Percentiles rank a stretch among this genome's conserved stretches.
Conservation (phyloP, 1,284 basidiomycete genomes). For the Entoloma clypeatum region DNA sequence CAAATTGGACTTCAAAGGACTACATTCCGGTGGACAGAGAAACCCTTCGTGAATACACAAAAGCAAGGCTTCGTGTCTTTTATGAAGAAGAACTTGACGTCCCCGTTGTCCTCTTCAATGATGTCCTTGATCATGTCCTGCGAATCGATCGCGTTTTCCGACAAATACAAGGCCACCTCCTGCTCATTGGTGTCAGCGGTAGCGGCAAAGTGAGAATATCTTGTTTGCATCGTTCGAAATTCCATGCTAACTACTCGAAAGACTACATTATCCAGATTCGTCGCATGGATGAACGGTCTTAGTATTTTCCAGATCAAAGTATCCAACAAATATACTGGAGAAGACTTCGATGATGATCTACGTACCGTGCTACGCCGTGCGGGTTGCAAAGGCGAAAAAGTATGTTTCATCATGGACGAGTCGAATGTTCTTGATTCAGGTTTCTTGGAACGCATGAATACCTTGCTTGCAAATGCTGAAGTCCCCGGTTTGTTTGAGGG, state of each 20-base stretch:
- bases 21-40: conserved; percentile 96
- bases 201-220: conserved; percentile 85
- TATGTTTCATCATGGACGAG: conserved; percentile 99
- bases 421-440: conserved; percentile 98
- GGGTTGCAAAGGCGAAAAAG: conserved; percentile 98
- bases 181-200: conserved; percentile 96
- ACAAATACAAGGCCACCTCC: conserved; percentile 93
- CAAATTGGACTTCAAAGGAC: conserved; percentile 99
- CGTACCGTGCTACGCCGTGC: conserved; percentile 89
- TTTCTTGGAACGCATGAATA: conserved; percentile 99
- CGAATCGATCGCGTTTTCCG: conserved; percentile 99
- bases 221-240: conserved; percentile 1
- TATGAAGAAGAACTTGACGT: conserved; percentile 99
- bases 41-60: conserved; percentile 91
- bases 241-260: conserved; percentile 29
- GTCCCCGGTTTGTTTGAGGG: conserved; percentile 98
- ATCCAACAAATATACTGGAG: conserved; percentile 97
- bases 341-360: conserved; percentile 98
- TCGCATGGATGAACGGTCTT: conserved; percentile 99
- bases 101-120: conserved; percentile 97
- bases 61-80: conserved; percentile 91
- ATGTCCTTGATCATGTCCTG: conserved; percentile 95
- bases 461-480: conserved; percentile 97
- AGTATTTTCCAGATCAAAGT: conserved; percentile 99
- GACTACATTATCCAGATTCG: conserved; percentile 97